Conservation (phyloP, 108 stramenopile species). For the Skeletonema menzelii region DNA sequence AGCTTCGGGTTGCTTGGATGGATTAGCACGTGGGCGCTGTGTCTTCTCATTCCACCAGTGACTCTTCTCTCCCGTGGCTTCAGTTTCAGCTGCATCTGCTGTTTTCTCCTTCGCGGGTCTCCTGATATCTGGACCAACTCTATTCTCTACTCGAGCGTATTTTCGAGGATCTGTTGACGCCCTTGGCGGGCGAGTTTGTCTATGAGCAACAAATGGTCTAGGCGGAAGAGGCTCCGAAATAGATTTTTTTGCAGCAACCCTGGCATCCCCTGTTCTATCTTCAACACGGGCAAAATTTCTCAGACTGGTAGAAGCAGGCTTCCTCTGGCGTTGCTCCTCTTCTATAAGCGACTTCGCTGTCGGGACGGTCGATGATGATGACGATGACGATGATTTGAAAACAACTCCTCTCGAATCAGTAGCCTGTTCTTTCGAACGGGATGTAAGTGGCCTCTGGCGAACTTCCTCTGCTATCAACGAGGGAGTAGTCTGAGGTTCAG, state of each 20-base stretch:
- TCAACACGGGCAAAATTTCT: background rate
- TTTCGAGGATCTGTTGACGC: background rate
- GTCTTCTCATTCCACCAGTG: slow-evolving; percentile 15
- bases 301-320: background rate
- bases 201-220: background rate
- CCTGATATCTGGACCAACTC: background rate
- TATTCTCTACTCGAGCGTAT: background rate
- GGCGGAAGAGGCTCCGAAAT: background rate
- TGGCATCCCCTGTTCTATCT: background rate
- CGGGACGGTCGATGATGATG: background rate
- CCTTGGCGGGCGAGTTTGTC: background rate
- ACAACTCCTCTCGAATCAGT: background rate
- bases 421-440: background rate
- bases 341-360: background rate
- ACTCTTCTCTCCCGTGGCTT: background rate
- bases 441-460: background rate
- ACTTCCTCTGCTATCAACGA: background rate
- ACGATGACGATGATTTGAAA: background rate
- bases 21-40: slow-evolving; percentile 10
- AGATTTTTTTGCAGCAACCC: background rate
- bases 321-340: background rate
- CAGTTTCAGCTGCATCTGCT: background rate
- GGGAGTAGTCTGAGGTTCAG: background rate
- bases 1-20: background rate
- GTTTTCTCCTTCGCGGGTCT: background rate